Conservation (phyloP, 192 early-diverging fungal genomes). For the Backusella morwellensis region DNA sequence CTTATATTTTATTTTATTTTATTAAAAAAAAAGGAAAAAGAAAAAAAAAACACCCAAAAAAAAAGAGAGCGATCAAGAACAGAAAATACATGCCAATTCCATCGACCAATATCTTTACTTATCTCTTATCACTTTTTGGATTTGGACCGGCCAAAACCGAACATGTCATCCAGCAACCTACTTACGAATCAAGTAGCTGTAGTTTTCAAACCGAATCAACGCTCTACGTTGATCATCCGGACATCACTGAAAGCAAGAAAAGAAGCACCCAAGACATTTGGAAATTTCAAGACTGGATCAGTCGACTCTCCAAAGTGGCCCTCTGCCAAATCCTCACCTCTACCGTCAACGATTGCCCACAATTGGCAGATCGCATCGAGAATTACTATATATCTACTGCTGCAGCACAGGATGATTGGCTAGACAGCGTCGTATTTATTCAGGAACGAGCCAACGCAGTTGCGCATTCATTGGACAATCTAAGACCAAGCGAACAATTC, state of each 20-base stretch:
- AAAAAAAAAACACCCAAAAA: neutral
- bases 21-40: neutral
- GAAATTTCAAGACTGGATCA: conserved; percentile 10
- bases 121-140: conserved; percentile 15
- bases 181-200: neutral
- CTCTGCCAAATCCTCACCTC: conserved; percentile 15
- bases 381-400: neutral
- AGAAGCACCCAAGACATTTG: neutral
- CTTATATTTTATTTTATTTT: too few relatives aligned
- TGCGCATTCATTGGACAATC: conserved; percentile 10
- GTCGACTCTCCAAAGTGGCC: conserved; percentile 8
- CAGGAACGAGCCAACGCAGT: neutral
- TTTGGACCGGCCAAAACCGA: neutral
- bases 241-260: neutral
- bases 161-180: neutral
- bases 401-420: neutral
- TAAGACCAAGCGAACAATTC: conserved; percentile 23
- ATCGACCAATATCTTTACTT: conserved; percentile 1
- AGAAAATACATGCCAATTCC: conserved; percentile 8
- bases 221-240: neutral
- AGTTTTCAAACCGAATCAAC: neutral
- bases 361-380: neutral
- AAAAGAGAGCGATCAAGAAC: conserved; percentile 4
- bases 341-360: conserved; percentile 11
- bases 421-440: neutral